phyloP scores from a whole-genome alignment of 1,139 yeast genomes.

The Taiozyma sp. region DNA sequence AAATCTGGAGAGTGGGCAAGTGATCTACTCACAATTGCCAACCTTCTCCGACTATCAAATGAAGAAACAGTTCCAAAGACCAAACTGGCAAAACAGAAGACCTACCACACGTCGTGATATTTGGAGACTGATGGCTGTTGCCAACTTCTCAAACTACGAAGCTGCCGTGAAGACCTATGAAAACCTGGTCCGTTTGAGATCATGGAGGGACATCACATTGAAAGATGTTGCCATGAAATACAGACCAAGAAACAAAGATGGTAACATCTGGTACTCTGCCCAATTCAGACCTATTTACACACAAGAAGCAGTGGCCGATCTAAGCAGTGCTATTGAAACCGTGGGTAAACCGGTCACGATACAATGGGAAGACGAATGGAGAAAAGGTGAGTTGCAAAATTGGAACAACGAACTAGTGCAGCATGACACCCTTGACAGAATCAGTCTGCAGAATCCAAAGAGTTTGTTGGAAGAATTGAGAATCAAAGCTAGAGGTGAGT shows the following conservation, averaged over 20 bases:
- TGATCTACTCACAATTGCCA: conserved; percentile 82
- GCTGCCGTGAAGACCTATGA: conserved; percentile 72
- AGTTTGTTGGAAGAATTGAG: conserved; percentile 58
- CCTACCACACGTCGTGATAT: conserved; percentile 77
- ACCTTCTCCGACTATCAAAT: conserved; percentile 60
- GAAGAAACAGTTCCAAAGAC: conserved; percentile 65
- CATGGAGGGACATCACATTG: conserved; percentile 59
- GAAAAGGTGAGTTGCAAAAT: conserved; percentile 68
- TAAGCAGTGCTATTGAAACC: conserved; percentile 66
- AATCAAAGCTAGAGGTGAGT: conserved; percentile 28
- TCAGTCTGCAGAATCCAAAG: conserved; percentile 61
- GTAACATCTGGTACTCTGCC: conserved; percentile 81
- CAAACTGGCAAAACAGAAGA: conserved; percentile 84
- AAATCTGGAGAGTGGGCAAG: conserved; percentile 87
- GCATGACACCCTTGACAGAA: conserved; percentile 57
- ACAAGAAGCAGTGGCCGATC: conserved; percentile 90
- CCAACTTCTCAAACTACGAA: conserved; percentile 59
- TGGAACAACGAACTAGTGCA: conserved; percentile 57
- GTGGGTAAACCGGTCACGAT: conserved; percentile 47
- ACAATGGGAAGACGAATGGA: conserved; percentile 83
- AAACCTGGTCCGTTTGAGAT: conserved; percentile 69
- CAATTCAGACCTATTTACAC: conserved; percentile 88
- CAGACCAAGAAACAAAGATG: conserved; percentile 72
- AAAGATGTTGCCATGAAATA: conserved; percentile 58
- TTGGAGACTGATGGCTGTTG: conserved; percentile 91